These are phyloP conservation scores for Pharus latifolius DNA, from an alignment of 176 grass and related monocot species.

Conservation along the genomic window DNA sequence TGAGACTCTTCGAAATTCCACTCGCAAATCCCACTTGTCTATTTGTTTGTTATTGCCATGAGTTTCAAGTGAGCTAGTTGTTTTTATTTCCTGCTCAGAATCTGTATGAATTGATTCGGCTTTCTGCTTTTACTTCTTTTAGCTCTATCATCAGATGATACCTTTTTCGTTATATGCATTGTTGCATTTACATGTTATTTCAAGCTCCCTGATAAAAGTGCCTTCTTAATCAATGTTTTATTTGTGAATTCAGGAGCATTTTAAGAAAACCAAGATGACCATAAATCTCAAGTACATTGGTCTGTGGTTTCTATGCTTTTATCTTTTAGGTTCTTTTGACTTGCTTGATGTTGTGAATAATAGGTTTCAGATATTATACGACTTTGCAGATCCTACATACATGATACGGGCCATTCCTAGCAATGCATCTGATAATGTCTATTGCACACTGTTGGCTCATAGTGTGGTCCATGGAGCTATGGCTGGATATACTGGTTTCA, in stretches of 20 bases:
- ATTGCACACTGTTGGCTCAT: slow-evolving; percentile 83
- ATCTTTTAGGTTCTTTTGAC: neutral
- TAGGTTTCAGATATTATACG: neutral
- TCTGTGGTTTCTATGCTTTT: slow-evolving; percentile 1
- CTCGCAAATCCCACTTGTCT: neutral
- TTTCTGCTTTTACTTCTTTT: neutral
- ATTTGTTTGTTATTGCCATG: neutral
- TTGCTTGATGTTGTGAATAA: neutral
- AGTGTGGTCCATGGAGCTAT: slow-evolving; percentile 87
- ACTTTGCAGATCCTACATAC: slow-evolving; percentile 93
- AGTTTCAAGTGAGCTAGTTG: neutral
- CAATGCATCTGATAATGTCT: slow-evolving; percentile 95
- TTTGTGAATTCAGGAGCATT: slow-evolving; percentile 55
- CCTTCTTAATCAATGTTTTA: neutral
- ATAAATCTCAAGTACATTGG: slow-evolving; percentile 99
- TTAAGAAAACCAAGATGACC: slow-evolving; percentile 61
- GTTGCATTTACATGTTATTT: neutral
- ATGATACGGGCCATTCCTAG: slow-evolving; percentile 98
- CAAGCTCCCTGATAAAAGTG: neutral
- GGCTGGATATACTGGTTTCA: slow-evolving; percentile 97
- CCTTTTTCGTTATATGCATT: neutral
- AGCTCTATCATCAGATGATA: neutral
- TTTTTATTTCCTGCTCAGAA: neutral
- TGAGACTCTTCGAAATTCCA: slow-evolving; percentile 1
- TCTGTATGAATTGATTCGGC: neutral